phyloP scores from a whole-genome alignment of 2,329 filamentous ascomycete species.

The Aspergillus hortae region DNA sequence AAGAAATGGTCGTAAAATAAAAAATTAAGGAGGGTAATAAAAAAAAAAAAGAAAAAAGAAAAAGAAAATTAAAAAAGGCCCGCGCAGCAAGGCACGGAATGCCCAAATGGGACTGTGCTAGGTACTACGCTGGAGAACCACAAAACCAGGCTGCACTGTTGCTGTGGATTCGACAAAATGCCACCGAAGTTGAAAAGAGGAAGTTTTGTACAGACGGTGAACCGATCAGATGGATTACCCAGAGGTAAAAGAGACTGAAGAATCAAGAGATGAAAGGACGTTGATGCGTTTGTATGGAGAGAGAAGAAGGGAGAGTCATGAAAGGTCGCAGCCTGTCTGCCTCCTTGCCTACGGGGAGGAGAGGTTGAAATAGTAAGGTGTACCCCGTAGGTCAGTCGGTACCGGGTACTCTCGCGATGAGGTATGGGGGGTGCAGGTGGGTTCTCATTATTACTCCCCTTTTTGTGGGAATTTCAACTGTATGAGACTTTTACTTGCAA shows the following conservation, averaged over 20 bases:
- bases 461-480: slow-evolving; percentile 1
- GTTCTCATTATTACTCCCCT: background rate
- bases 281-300: background rate
- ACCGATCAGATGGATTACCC: background rate
- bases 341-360: slow-evolving; percentile 4
- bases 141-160: slow-evolving; percentile 15
- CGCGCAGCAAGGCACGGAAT: slow-evolving; percentile 16
- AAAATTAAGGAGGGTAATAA: slow-evolving; percentile 5
- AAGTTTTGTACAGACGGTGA: too few relatives aligned
- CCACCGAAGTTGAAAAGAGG: background rate
- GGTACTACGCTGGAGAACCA: slow-evolving; percentile 15
- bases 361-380: slow-evolving; percentile 20
- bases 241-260: background rate
- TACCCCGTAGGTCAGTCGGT: background rate
- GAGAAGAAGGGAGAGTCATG: background rate
- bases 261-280: background rate
- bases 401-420: background rate
- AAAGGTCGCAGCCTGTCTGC: background rate
- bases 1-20: slow-evolving; percentile 7
- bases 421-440: slow-evolving; percentile 3
- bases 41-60: slow-evolving; percentile 5
- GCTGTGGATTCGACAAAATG: slow-evolving; percentile 5
- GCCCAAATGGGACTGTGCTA: slow-evolving; percentile 20
- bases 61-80: slow-evolving; percentile 4
- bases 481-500: slow-evolving; percentile 7